Percentiles rank a stretch among this genome's conserved stretches.
phyloP scores from a whole-genome alignment of 306 rosid species.

The Quercus variabilis region DNA sequence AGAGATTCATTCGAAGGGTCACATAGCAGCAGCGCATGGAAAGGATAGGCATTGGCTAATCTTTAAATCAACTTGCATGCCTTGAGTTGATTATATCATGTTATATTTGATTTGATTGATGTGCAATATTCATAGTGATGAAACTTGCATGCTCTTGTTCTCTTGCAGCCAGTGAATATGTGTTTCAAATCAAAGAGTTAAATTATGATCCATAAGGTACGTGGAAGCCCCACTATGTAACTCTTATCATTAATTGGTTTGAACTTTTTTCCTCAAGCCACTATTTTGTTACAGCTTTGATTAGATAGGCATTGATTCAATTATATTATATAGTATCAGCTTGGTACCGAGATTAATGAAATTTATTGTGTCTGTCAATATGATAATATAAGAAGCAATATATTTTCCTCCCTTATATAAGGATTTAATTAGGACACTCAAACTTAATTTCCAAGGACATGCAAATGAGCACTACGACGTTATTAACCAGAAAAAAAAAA shows the following conservation, averaged over 20 bases:
- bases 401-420: background rate
- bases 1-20: background rate
- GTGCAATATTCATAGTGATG: background rate
- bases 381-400: background rate
- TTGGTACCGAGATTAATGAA: background rate
- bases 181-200: background rate
- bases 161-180: background rate
- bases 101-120: background rate
- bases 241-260: background rate
- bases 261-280: background rate
- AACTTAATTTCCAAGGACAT: too few species aligned
- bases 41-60: background rate
- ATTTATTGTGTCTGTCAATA: background rate
- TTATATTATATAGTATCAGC: background rate
- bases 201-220: background rate
- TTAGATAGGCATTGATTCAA: background rate
- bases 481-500: too few species aligned
- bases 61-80: background rate
- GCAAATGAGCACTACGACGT: too few species aligned
- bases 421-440: background rate
- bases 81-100: background rate
- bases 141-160: slow-evolving; percentile 1
- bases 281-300: background rate
- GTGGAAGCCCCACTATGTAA: background rate
- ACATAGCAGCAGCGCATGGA: background rate